phyloP scores from a whole-genome alignment of 1,284 basidiomycete species.

The Microbotryum saponariae region DNA sequence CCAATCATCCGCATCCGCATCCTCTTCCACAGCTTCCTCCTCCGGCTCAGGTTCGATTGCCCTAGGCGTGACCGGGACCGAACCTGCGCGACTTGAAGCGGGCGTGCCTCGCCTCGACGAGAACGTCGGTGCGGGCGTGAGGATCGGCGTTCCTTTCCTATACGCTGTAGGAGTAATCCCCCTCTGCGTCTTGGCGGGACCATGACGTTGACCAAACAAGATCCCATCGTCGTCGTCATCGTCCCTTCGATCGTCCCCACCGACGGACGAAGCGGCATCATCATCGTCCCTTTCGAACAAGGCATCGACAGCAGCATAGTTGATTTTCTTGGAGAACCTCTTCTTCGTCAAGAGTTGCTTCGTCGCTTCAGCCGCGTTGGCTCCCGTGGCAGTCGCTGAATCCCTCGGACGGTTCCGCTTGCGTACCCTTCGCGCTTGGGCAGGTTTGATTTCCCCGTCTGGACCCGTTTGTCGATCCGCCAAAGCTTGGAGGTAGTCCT shows the following conservation, averaged over 20 bases:
- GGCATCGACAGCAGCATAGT: slow-evolving; percentile 73
- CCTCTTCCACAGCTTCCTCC: too few relatives aligned
- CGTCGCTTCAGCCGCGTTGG: slow-evolving; percentile 66
- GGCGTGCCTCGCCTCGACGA: too few relatives aligned
- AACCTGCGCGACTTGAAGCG: too few relatives aligned
- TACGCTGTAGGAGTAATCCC: not conserved
- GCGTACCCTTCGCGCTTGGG: slow-evolving; percentile 33
- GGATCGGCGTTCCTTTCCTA: slow-evolving; percentile 11
- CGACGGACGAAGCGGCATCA: slow-evolving; percentile 45
- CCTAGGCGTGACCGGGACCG: too few relatives aligned
- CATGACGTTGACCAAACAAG: slow-evolving; percentile 17
- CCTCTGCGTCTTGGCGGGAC: slow-evolving; percentile 6
- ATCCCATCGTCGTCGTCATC: slow-evolving; percentile 13
- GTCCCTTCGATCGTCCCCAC: slow-evolving; percentile 2
- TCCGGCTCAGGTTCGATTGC: too few relatives aligned
- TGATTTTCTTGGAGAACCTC: slow-evolving; percentile 74
- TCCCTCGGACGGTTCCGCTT: slow-evolving; percentile 59
- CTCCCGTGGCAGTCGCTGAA: slow-evolving; percentile 54
- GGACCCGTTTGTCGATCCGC: slow-evolving; percentile 53
- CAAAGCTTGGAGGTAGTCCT: slow-evolving; percentile 74
- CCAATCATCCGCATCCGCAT: too few relatives aligned
- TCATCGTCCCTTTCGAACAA: slow-evolving; percentile 53
- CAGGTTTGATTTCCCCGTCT: slow-evolving; percentile 53
- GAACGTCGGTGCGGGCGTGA: slow-evolving; percentile 17
- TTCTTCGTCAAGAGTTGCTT: slow-evolving; percentile 71